Conservation (phyloP, 495 filamentous ascomycete genomes). For the Penicillium chermesinum region DNA sequence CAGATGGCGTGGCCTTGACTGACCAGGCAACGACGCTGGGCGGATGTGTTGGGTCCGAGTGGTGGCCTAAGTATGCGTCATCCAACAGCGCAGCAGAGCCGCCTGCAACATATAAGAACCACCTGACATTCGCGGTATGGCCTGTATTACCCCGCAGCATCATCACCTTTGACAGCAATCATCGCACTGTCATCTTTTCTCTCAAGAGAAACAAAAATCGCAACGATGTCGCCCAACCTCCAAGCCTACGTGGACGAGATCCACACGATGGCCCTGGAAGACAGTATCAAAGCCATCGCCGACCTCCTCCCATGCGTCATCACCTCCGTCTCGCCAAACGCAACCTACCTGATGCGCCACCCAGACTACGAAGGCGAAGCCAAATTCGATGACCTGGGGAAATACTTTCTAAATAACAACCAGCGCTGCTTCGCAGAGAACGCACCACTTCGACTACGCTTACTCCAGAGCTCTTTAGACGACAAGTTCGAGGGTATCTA, state of each 20-base stretch:
- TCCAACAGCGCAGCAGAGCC: too few species aligned
- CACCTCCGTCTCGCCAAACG: neutral
- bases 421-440: slow-evolving; percentile 2
- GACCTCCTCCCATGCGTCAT: slow-evolving; percentile 5
- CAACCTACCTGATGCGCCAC: slow-evolving; percentile 5
- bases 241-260: slow-evolving; percentile 8
- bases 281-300: slow-evolving; percentile 4
- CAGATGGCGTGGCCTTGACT: too few species aligned
- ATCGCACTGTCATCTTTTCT: neutral
- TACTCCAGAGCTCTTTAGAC: slow-evolving; percentile 6
- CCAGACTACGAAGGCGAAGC: slow-evolving; percentile 7
- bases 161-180: too few species aligned
- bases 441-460: slow-evolving; percentile 5
- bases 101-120: too few species aligned
- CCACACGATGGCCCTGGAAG: neutral
- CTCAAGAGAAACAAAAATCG: neutral
- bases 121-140: too few species aligned
- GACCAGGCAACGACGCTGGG: too few species aligned
- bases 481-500: slow-evolving; percentile 4
- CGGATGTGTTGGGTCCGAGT: too few species aligned
- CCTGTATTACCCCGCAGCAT: too few species aligned
- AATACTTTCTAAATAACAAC: neutral
- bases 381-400: slow-evolving; percentile 5
- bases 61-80: too few species aligned
- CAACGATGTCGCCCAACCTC: slow-evolving; percentile 4